Conservation (phyloP, 179 eudicot species). For the Silene vulgaris region DNA sequence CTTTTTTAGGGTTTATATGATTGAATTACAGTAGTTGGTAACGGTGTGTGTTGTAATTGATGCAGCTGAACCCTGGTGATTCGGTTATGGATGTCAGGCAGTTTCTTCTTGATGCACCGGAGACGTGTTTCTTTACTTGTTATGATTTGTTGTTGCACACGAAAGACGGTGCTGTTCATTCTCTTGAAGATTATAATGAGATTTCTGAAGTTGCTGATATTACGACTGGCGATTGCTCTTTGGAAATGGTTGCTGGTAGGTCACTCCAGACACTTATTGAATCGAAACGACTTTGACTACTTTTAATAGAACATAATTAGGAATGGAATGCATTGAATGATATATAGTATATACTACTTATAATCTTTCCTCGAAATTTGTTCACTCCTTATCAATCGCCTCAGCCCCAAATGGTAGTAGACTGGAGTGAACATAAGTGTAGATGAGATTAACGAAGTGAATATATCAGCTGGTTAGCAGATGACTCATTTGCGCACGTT, state of each 20-base stretch:
- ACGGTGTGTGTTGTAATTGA: not conserved
- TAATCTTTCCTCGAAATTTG: not conserved
- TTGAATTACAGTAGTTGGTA: not conserved
- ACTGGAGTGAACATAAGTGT: too few relatives aligned
- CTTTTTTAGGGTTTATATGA: too few relatives aligned
- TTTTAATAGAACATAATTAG: not conserved
- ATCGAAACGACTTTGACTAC: not conserved
- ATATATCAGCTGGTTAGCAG: too few relatives aligned
- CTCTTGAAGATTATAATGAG: constrained; percentile 84
- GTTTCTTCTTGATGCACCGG: constrained; percentile 92
- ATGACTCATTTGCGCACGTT: too few relatives aligned
- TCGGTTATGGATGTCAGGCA: constrained; percentile 98
- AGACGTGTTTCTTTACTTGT: constrained; percentile 89
- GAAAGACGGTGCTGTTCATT: constrained; percentile 69
- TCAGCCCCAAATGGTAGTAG: too few relatives aligned
- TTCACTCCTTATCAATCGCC: not conserved
- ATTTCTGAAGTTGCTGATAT: constrained; percentile 95
- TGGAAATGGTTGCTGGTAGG: constrained; percentile 96
- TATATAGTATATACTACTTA: not conserved
- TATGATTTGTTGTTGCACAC: constrained; percentile 72
- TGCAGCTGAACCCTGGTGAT: constrained; percentile 90
- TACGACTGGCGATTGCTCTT: constrained; percentile 62
- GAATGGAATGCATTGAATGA: not conserved
- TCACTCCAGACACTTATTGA: constrained; percentile 7
- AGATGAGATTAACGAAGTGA: too few relatives aligned